Conservation (phyloP, 345 rosid genomes). For the Sonneratia caseolaris region DNA sequence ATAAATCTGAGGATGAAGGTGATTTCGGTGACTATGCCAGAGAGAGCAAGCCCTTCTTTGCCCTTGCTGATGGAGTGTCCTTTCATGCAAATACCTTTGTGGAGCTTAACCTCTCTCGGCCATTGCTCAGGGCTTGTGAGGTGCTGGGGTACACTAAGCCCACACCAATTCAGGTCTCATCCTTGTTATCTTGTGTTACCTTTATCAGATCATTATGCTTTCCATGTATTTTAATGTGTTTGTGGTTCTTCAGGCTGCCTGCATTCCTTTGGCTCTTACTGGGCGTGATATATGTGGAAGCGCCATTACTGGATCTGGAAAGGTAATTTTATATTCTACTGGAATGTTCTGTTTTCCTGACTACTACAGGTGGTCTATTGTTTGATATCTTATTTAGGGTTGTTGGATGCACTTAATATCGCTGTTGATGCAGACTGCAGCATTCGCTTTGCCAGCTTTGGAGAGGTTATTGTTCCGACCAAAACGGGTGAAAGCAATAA, state of each 20-base stretch:
- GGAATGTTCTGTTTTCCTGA: background rate
- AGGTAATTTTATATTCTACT: constrained; percentile 30
- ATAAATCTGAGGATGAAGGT: constrained; percentile 53
- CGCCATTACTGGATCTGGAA: constrained; percentile 96
- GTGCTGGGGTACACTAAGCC: constrained; percentile 81
- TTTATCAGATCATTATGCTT: background rate
- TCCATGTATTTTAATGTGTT: background rate
- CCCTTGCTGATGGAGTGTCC: constrained; percentile 58
- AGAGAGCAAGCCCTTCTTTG: constrained; percentile 54
- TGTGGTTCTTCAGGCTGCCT: constrained; percentile 54
- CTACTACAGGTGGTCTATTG: background rate
- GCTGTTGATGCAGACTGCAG: constrained; percentile 58
- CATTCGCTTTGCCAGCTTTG: constrained; percentile 77
- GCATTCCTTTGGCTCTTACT: constrained; percentile 72
- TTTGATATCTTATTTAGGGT: background rate
- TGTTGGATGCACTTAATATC: background rate
- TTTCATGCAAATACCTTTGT: constrained; percentile 78
- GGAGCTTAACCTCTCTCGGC: constrained; percentile 86
- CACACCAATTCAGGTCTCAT: constrained; percentile 82
- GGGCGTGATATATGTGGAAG: constrained; percentile 98
- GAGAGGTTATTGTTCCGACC: constrained; percentile 90
- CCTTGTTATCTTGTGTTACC: background rate
- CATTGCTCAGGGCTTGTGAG: constrained; percentile 86
- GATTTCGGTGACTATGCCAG: constrained; percentile 25
- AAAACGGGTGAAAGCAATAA: constrained; percentile 63